Base-by-base conservation (phyloP, 805 yeast genomes). In the Lachancea mirantina region DNA sequence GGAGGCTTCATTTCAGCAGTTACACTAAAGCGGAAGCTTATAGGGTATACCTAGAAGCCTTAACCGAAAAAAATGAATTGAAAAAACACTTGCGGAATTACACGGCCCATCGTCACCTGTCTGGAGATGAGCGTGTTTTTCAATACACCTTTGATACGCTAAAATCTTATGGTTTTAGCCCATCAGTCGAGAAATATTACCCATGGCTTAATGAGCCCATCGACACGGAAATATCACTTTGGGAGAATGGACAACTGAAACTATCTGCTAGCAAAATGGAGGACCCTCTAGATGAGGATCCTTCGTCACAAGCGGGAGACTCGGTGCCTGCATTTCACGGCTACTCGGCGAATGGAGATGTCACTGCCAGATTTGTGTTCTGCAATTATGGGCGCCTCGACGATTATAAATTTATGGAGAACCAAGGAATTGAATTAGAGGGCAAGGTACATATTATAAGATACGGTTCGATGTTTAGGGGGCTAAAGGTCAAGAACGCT, bases 11-110 rank as follows among this genome's bases (percentile, higher is more conserved):
- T 56, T 76, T 78, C 19, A 68, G 76, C 21, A 69, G 64, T 33
- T 51, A 84, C 30, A 78, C 94, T 2, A 68, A 67, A 35, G 68
- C 75, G 7, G 96, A 87, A 41, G 67, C 81, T 19, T 76, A 81
- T 43, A 64, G 95, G 20, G 55, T 74, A 13, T 77, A 69, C 42
- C 50, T 83, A 30, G 61, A 59, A 14, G 46, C 62, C 3, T 47
- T 73, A 26, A 52, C 56, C 21, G 45, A 52, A 1, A 59, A 45
- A n/a, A 62, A 63, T 23, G 41, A 53, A 18, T 58, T 67, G 4
- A 24, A 38, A 33, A 49, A 27, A 25, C 65, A 52, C 48, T 44
- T 51, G n/a, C 30, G 42, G 7, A 32, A 38, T 7, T 46, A 50
- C 16, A 45, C 52, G 5, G 33, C 33, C 8, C 20, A 36, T 2